Evolutionary conservation across 2,329 filamentous ascomycete species (phyloP), one percentile per base, ranked within the genome.

Genomic region (Ustulina deusta): DNA sequence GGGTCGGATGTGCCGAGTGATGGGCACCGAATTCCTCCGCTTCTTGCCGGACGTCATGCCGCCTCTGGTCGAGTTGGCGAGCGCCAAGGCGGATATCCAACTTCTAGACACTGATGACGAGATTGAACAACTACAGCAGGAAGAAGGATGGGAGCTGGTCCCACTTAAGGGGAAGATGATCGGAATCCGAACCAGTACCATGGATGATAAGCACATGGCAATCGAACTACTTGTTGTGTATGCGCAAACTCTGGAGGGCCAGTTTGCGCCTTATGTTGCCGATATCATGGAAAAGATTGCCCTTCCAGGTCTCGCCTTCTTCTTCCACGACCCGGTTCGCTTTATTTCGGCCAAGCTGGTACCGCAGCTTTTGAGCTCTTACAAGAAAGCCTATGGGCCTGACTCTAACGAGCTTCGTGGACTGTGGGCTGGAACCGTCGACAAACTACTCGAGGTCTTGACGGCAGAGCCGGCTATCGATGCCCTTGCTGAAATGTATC

Each of bases 201-300:
- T 99, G 80, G 96, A 99, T 75, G 96, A 99, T 82, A 99, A 99
- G 85, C 94, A 98, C 80, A 97, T 97, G 88, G 96, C 96, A n/a
- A 98, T 99, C 72, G 96, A 99, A 81, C 89, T 99, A 61, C 91
- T 99, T 68, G 94, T 97, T 54, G 95, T 99, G 69, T 99, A 99
- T 77, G 95, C 96, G 1, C 94, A 97, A 79, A 94, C 97, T 29
- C 87, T 99, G n/a, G 93, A 97, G 78, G 93, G 87, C 25, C 89
- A 92, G 34, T 99, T 99, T 78, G 94, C 96, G 61, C 93, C 93
- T 1, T 98, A 97, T 73, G 95, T 97, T 60, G 86, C 90, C 51
- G 91, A 97, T 68, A 97, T 97, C 66, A 96, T 98, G 92, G 93
- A 97, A 80, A 96, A 96, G 82, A 97, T 99, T 77, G 95, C 94